Percentiles rank a stretch among this genome's conserved stretches.
These are phyloP conservation scores for Penicillium herquei DNA, from an alignment of 495 filamentous ascomycete species.

Conservation along the genomic window DNA sequence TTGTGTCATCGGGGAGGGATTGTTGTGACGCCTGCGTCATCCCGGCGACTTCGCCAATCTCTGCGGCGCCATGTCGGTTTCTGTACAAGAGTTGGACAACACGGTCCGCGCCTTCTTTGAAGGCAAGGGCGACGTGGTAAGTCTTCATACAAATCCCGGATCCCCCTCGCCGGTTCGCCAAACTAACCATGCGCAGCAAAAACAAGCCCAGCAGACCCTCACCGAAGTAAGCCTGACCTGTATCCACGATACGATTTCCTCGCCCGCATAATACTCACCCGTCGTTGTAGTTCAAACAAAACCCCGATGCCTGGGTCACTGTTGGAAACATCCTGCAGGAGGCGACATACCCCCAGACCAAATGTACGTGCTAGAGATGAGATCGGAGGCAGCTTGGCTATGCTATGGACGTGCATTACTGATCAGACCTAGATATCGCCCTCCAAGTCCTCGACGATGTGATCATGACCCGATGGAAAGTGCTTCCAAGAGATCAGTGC, in stretches of 20 bases:
- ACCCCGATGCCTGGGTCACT: slow-evolving; percentile 94
- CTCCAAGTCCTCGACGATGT: slow-evolving; percentile 97
- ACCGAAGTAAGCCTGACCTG: slow-evolving; percentile 77
- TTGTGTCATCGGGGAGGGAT: slow-evolving; percentile 4
- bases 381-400: too few relatives aligned
- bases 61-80: slow-evolving; percentile 58
- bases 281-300: slow-evolving; percentile 83
- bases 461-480: slow-evolving; percentile 99
- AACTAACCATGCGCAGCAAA: slow-evolving; percentile 66
- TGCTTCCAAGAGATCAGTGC: slow-evolving; percentile 91
- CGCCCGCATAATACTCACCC: background rate
- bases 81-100: slow-evolving; percentile 89
- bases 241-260: background rate
- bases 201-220: slow-evolving; percentile 87
- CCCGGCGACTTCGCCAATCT: slow-evolving; percentile 32
- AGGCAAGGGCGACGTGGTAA: slow-evolving; percentile 85
- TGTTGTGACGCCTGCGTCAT: slow-evolving; percentile 22
- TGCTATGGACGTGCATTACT: background rate
- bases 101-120: slow-evolving; percentile 97
- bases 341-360: slow-evolving; percentile 89
- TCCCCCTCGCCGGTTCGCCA: background rate
- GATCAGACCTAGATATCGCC: slow-evolving; percentile 67
- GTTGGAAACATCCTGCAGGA: slow-evolving; percentile 94
- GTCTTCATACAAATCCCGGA: slow-evolving; percentile 17
- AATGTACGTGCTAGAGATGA: slow-evolving; percentile 61